Evolutionary conservation across 2,329 filamentous ascomycete genomes (phyloP), one percentile per base, ranked within the genome.

Genomic region (Dendrostoma leiphaemia): DNA sequence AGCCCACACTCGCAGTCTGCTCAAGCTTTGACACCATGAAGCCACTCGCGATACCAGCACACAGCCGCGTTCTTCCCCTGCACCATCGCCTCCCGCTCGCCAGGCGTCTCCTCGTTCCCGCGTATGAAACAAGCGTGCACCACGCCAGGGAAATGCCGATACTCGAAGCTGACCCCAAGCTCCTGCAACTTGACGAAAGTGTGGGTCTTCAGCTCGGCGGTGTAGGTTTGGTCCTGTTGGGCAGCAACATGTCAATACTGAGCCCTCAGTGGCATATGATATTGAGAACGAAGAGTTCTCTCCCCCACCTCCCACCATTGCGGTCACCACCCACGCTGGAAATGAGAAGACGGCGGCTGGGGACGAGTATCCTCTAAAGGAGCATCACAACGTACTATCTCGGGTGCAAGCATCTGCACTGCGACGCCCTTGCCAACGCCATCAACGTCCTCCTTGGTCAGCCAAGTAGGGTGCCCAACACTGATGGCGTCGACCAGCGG

Each of bases 341-440:
- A n/a, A n/a, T n/a, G n/a, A n/a, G n/a, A n/a, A n/a, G n/a, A n/a
- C n/a, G n/a, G n/a, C n/a, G n/a, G n/a, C n/a, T n/a, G n/a, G n/a
- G n/a, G n/a, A n/a, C n/a, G n/a, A n/a, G n/a, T n/a, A n/a, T n/a
- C n/a, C n/a, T n/a, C n/a, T n/a, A n/a, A n/a, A n/a, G n/a, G n/a
- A n/a, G n/a, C n/a, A n/a, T n/a, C n/a, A n/a, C n/a, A 21, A 41
- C 38, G 3, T 41, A 6, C 37, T 13, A 65, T 58, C 57, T 81
- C 77, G 0, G 79, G 77, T 2, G 77, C 76, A 6, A 83, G 60
- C 5, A 81, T 65, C 65, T 82, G 79, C n/a, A 75, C 67, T 0
- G 79, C 78, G 0, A 80, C 78, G 1, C 46, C 65, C 6, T 19
- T 19, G 4, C 17, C 26, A 1, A 80, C 62, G 0, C 62, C 67